Conservation (phyloP, 352 stramenopile species). For the Plasmopara muralis region DNA sequence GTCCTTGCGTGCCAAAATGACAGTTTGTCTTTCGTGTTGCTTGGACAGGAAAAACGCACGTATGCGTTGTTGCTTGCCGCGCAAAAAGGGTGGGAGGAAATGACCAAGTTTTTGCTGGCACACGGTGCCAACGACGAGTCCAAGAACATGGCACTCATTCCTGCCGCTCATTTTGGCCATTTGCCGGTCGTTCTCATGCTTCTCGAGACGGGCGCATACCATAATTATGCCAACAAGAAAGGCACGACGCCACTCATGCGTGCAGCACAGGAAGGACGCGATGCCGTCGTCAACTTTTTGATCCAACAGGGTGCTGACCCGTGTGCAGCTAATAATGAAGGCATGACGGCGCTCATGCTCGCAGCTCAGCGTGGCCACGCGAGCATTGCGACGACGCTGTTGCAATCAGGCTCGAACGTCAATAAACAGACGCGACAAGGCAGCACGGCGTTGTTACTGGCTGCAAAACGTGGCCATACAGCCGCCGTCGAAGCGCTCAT, state of each 20-base stretch:
- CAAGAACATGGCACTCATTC: constrained; percentile 82
- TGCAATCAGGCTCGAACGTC: constrained; percentile 77
- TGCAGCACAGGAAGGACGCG: constrained; percentile 75
- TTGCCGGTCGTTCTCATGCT: constrained; percentile 64
- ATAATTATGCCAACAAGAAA: constrained; percentile 86
- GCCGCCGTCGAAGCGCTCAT: constrained; percentile 71
- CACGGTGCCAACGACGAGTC: constrained; percentile 70
- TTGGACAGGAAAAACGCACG: constrained; percentile 59
- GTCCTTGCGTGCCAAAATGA: neutral
- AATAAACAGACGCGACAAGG: constrained; percentile 85
- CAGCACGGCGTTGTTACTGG: constrained; percentile 77
- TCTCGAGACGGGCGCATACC: constrained; percentile 55
- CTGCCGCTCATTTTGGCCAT: constrained; percentile 79
- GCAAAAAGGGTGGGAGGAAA: constrained; percentile 69
- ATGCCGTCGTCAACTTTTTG: constrained; percentile 72
- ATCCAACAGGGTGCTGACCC: constrained; percentile 60
- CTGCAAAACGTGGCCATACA: constrained; percentile 76
- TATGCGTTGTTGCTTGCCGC: constrained; percentile 74
- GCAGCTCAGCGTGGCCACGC: constrained; percentile 78
- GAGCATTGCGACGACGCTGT: constrained; percentile 70
- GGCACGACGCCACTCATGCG: constrained; percentile 83
- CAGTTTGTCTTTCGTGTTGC: neutral
- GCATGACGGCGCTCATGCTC: constrained; percentile 85
- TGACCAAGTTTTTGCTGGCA: constrained; percentile 64
- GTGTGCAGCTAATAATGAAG: constrained; percentile 80